A percentile compares a stretch with the other conserved stretches of the same genome.
phyloP scores from a whole-genome alignment of 768 basidiomycete species.

The Agrocybe praecox region DNA sequence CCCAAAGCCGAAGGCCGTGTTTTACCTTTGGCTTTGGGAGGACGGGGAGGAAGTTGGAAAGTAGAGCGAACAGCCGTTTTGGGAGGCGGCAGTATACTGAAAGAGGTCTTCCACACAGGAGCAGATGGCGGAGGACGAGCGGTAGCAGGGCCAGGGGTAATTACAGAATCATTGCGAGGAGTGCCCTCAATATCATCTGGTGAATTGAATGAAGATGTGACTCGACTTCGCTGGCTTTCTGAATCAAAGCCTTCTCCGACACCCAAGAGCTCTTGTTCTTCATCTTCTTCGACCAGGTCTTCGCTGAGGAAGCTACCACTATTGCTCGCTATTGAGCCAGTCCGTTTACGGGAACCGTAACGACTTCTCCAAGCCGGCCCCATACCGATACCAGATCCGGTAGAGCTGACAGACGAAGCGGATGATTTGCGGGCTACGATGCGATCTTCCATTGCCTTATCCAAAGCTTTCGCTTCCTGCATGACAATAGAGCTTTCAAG shows the following conservation, averaged over 20 bases:
- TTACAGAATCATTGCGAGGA: constrained; percentile 24
- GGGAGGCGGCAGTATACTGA: constrained; percentile 53
- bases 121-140: constrained; percentile 52
- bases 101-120: constrained; percentile 60
- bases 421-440: constrained; percentile 75
- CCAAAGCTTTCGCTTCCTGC: constrained; percentile 81
- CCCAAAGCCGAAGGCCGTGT: constrained; percentile 65
- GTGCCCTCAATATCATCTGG: constrained; percentile 40
- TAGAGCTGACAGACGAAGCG: constrained; percentile 60
- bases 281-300: constrained; percentile 81
- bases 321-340: constrained; percentile 76
- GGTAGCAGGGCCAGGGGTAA: constrained; percentile 27
- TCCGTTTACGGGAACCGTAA: constrained; percentile 67
- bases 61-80: constrained; percentile 54
- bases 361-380: constrained; percentile 66
- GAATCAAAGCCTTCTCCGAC: constrained; percentile 67
- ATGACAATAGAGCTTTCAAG: constrained; percentile 59
- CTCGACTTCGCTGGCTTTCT: constrained; percentile 34
- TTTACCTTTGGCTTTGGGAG: constrained; percentile 44
- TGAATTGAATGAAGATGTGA: constrained; percentile 43
- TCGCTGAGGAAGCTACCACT: constrained; percentile 74
- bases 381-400: constrained; percentile 63
- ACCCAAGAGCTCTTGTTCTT: constrained; percentile 72
- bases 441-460: constrained; percentile 88
- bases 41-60: constrained; percentile 43